phyloP scores from a whole-genome alignment of 2,329 filamentous ascomycete species.

The Pseudogymnoascus sp. region DNA sequence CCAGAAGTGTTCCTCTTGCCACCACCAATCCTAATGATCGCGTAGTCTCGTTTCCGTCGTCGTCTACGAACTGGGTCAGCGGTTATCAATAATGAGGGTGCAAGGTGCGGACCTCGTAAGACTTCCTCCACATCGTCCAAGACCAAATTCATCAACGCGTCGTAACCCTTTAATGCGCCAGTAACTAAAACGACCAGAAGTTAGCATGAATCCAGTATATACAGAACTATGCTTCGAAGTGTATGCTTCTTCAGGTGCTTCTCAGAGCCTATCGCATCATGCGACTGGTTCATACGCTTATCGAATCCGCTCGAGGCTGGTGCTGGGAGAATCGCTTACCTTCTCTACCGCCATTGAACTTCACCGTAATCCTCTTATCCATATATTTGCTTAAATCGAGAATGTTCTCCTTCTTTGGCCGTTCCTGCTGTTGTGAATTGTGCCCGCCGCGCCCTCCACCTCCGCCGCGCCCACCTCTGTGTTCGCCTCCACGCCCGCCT shows the following conservation, averaged over 20 bases:
- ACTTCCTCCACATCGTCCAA: slow-evolving; percentile 89
- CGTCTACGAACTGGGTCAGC: slow-evolving; percentile 49
- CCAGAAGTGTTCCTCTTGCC: slow-evolving; percentile 83
- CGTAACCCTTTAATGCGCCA: slow-evolving; percentile 87
- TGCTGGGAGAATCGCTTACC: slow-evolving; percentile 41
- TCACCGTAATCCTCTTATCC: slow-evolving; percentile 91
- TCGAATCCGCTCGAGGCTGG: neutral
- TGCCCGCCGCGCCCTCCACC: slow-evolving; percentile 40
- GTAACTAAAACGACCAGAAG: slow-evolving; percentile 50
- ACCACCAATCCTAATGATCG: slow-evolving; percentile 67
- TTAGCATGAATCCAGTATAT: neutral
- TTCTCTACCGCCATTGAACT: slow-evolving; percentile 92
- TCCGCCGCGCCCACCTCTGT: slow-evolving; percentile 37
- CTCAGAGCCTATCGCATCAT: neutral
- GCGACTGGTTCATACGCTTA: neutral
- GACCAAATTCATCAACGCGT: slow-evolving; percentile 96
- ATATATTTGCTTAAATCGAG: slow-evolving; percentile 92
- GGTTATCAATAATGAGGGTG: slow-evolving; percentile 8
- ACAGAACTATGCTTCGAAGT: neutral
- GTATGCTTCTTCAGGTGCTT: neutral
- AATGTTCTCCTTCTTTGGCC: slow-evolving; percentile 97
- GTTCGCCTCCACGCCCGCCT: slow-evolving; percentile 23
- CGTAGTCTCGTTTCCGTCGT: slow-evolving; percentile 75
- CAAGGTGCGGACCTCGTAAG: slow-evolving; percentile 59
- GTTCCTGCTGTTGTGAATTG: slow-evolving; percentile 46